Percentiles rank a stretch among this genome's conserved stretches.
Evolutionary conservation across 202 grass and related monocot species (phyloP).

Genomic region (Carex sylvatica): DNA sequence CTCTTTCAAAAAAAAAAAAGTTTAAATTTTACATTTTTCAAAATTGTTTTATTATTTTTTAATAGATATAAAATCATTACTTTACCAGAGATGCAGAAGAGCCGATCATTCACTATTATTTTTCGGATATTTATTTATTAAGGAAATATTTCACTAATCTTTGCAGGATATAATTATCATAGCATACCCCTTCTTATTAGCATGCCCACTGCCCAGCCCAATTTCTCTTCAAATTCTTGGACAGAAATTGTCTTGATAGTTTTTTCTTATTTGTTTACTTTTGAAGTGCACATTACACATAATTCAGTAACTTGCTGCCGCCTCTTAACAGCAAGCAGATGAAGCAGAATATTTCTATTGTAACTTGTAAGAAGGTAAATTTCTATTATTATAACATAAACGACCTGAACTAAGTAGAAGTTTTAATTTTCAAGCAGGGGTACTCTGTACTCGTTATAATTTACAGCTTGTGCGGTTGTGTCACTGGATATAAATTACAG

Average conservation of each 20-base stretch:
- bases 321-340: not conserved
- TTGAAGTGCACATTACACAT: no score
- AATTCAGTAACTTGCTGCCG: no score
- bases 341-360: not conserved
- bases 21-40: no score
- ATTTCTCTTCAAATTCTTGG: not conserved
- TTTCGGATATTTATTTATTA: not conserved
- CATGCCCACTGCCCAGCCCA: not conserved
- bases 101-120: no score
- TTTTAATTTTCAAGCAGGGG: not conserved
- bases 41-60: no score
- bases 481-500: no score
- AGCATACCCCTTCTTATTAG: not conserved
- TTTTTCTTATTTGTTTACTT: not conserved
- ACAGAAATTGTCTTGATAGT: no score
- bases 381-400: not conserved
- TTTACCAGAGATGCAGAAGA: no score
- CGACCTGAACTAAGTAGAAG: not conserved
- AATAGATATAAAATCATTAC: no score
- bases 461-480: no score
- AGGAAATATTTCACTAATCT: not conserved
- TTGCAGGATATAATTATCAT: not conserved
- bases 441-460: no score
- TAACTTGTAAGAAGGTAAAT: not conserved
- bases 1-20: no score